Evolutionary conservation across 2,329 filamentous ascomycete species (phyloP).

Genomic region (Mycosphaerella sp.): DNA sequence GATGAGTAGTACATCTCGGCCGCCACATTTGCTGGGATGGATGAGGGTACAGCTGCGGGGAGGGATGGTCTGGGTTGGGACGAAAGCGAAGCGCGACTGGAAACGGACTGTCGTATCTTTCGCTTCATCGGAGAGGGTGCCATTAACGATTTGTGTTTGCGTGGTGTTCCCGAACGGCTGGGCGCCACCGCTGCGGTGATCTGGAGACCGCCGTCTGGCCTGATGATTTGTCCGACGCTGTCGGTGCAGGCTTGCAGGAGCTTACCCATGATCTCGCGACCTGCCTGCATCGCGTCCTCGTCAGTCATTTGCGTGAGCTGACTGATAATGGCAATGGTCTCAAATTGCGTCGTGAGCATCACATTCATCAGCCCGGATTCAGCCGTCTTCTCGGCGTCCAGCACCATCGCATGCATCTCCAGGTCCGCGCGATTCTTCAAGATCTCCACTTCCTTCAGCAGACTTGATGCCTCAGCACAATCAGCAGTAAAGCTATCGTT

Average conservation of each 20-base stretch:
- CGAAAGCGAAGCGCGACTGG: constrained; percentile 3
- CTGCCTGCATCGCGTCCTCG: constrained; percentile 72
- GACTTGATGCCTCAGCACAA: constrained; percentile 55
- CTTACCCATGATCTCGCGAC: constrained; percentile 67
- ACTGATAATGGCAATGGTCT: constrained; percentile 75
- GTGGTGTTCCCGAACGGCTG: constrained; percentile 66
- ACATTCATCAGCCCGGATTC: constrained; percentile 75
- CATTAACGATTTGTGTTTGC: constrained; percentile 54
- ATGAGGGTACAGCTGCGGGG: constrained; percentile 7
- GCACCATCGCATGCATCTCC: constrained; percentile 67
- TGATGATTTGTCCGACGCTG: constrained; percentile 76
- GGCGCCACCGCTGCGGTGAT: constrained; percentile 62
- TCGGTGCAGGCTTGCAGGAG: constrained; percentile 70
- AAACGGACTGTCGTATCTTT: constrained; percentile 34
- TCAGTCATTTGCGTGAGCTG: constrained; percentile 78
- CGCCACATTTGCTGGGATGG: constrained; percentile 25
- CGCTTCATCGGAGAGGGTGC: constrained; percentile 45
- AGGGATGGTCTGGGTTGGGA: constrained; percentile 3
- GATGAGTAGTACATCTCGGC: constrained; percentile 15
- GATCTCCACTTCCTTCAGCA: constrained; percentile 77
- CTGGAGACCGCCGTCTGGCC: constrained; percentile 68
- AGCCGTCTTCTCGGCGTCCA: constrained; percentile 76
- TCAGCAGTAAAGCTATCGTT: constrained; percentile 57
- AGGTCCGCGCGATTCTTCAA: constrained; percentile 76
- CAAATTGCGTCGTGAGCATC: constrained; percentile 83